Evolutionary conservation across 2,329 filamentous ascomycete genomes (phyloP), one percentile per base, ranked within the genome.

Genomic region (Penicillium sp.): DNA sequence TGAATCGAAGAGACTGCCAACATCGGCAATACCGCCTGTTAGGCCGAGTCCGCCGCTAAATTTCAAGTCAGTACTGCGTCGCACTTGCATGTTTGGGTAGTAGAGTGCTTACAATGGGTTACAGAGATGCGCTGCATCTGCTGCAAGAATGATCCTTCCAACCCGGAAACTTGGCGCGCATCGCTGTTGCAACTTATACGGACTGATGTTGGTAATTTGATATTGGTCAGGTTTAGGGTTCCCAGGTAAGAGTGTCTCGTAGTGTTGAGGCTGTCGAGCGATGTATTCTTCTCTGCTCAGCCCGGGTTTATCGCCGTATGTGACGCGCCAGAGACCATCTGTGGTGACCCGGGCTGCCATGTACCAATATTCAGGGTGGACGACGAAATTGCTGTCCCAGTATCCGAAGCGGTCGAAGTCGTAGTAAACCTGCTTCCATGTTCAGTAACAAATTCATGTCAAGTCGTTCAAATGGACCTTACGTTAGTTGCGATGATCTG

Each of bases 401-500:
- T 65, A 61, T 19, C 57, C 55, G 50, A 60, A 66, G 43, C 81
- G 81, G 7, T 78, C 74, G 57, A 88, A 85, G 62, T 85, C 82
- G 58, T 88, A 86, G 67, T 87, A 87, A 11, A 84, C 82, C 84
- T 87, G 29, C 26, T n/a, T 11, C 1, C 4, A 59, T 31, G 56
- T 16, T 43, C 13, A 39, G 19, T 53, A 46, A 23, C 6, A 8
- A 14, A 21, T 23, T 2, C n/a, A 1, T 10, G 25, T 26, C 16
- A 26, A 27, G 10, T 25, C 16, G 16, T 19, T 10, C 1, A 13
- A 29, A 21, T 13, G 11, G 10, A 13, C 23, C 31, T 19, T 29
- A 84, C 83, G 73, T 88, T 87, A 6, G 85, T 87, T 45, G 85
- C 85, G 16, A 88, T 79, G 56, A 88, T 85, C 66, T 86, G 83